A percentile compares a stretch with the other conserved stretches of the same genome.
Evolutionary conservation across 2,329 filamentous ascomycete species (phyloP).

Genomic region (Trichoderma koningii): DNA sequence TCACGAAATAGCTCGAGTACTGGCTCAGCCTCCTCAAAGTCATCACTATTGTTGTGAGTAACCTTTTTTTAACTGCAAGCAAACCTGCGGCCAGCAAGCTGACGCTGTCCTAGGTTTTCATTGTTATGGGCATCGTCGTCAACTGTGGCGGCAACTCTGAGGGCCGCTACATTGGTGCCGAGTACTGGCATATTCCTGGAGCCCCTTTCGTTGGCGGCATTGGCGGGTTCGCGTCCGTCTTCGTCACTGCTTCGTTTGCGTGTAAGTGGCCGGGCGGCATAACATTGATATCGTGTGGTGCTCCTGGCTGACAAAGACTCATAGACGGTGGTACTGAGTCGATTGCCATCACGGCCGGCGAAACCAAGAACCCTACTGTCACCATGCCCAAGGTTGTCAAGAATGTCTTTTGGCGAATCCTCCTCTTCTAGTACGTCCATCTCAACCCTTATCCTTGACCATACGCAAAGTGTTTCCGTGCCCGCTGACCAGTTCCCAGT

Average conservation of each 20-base stretch:
- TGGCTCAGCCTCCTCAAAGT: constrained; percentile 59
- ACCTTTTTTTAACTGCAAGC: background rate
- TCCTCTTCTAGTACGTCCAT: constrained; percentile 50
- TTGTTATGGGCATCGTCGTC: constrained; percentile 60
- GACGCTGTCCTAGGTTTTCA: constrained; percentile 50
- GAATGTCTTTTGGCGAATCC: constrained; percentile 66
- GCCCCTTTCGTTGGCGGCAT: constrained; percentile 67
- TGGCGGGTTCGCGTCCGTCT: constrained; percentile 63
- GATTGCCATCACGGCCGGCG: constrained; percentile 66
- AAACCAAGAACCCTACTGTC: constrained; percentile 63
- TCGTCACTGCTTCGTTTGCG: constrained; percentile 59
- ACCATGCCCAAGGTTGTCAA: constrained; percentile 64
- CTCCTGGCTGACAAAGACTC: background rate
- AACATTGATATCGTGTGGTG: too few relatives aligned
- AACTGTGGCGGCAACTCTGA: constrained; percentile 55
- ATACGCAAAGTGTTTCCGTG: background rate
- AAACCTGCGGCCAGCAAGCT: background rate
- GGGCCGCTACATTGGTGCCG: constrained; percentile 58
- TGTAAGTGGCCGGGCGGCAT: constrained; percentile 43
- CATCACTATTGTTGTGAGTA: constrained; percentile 50
- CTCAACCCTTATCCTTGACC: too few relatives aligned
- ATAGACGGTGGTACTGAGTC: constrained; percentile 58
- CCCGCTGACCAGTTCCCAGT: constrained; percentile 29
- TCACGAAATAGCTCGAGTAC: constrained; percentile 50
- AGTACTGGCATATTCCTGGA: constrained; percentile 59